Evolutionary conservation across 2,329 filamentous ascomycete species (phyloP).

Genomic region (Alternaria triticimaculans): DNA sequence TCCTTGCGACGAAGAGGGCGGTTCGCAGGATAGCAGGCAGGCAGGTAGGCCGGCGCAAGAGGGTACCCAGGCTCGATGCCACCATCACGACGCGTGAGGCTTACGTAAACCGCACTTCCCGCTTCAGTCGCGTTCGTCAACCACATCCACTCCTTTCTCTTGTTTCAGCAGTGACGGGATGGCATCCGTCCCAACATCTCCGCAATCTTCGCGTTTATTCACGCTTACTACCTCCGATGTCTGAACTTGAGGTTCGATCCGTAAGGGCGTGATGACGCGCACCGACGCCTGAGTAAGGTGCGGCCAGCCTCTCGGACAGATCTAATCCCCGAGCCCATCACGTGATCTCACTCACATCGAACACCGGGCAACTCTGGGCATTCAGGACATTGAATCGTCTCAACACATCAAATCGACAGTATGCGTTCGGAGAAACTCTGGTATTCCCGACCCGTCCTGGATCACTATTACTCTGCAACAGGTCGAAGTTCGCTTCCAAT

Average conservation of each 20-base stretch:
- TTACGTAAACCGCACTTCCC: not conserved
- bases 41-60: not conserved
- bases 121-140: not conserved
- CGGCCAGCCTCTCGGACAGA: conserved; percentile 2
- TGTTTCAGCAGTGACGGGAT: not conserved
- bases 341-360: not conserved
- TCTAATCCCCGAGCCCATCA: conserved; percentile 9
- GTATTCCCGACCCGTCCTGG: not conserved
- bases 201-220: not conserved
- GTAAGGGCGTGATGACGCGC: not conserved
- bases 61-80: not conserved
- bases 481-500: not conserved
- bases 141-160: not conserved
- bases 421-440: not conserved
- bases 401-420: not conserved
- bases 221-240: not conserved
- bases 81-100: not conserved
- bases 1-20: not conserved
- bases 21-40: not conserved
- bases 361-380: not conserved
- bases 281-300: not conserved
- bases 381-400: not conserved
- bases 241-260: not conserved
- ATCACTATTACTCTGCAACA: not conserved
- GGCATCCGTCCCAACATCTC: not conserved